These are phyloP conservation scores for Apophysomyces elegans DNA, from an alignment of 371 early-diverging fungal species.

Conservation along the genomic window DNA sequence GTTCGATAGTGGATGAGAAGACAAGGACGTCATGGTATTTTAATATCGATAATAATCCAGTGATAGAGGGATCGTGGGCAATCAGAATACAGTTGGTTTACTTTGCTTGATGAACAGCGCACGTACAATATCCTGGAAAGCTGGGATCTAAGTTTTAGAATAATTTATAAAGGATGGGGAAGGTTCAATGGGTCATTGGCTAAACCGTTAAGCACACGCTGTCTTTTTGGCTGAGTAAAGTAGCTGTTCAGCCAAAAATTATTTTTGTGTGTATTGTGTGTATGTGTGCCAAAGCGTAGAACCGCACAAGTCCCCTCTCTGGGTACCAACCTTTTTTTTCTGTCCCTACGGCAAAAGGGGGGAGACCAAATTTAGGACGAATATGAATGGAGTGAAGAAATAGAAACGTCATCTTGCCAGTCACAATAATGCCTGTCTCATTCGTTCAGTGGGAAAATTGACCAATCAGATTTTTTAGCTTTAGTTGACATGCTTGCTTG, in stretches of 20 bases:
- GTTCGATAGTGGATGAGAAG: conserved; percentile 5
- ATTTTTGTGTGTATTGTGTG: not conserved
- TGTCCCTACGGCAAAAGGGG: not conserved
- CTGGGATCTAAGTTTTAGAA: too few relatives aligned
- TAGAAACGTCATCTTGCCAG: too few relatives aligned
- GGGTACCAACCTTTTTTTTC: conserved; percentile 10
- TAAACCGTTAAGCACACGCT: too few relatives aligned
- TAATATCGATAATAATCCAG: not conserved
- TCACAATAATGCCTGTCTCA: too few relatives aligned
- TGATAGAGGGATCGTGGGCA: not conserved
- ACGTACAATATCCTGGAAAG: too few relatives aligned
- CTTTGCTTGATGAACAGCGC: not conserved
- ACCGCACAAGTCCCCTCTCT: not conserved
- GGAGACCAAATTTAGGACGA: not conserved
- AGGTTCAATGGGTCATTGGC: too few relatives aligned
- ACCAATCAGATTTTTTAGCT: too few relatives aligned
- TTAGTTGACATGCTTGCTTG: too few relatives aligned
- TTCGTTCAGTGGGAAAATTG: too few relatives aligned
- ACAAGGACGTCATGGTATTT: not conserved
- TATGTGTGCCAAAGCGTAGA: not conserved
- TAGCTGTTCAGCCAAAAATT: not conserved
- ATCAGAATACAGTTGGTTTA: not conserved
- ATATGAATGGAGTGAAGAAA: not conserved
- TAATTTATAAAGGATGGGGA: too few relatives aligned
- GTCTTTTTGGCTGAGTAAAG: too few relatives aligned